Evolutionary conservation across 192 early-diverging fungal genomes (phyloP), one percentile per base, ranked within the genome.

Genomic region (Coemansia sp.): DNA sequence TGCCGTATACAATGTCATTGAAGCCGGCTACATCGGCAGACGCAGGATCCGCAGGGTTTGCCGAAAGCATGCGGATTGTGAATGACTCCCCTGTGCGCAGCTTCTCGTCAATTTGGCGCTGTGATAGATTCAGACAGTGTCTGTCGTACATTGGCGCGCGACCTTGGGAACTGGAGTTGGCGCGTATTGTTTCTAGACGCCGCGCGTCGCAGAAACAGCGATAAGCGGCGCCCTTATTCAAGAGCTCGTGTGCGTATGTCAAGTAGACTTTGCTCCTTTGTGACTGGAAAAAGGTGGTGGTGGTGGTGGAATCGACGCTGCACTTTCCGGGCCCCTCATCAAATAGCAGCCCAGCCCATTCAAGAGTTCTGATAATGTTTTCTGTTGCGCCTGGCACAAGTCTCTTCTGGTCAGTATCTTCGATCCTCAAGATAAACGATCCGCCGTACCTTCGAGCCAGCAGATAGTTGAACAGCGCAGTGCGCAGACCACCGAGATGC

Each of bases 401-500:
- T 16, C 92, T 85, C 54, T 84, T 85, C 88, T 88, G 84, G 78
- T 98, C 96, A 2, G 96, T 98, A 74, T 98, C 96, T 67, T 98
- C 96, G 63, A 98, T 94, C 65, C 96, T 87, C 62, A 98, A 71
- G 57, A 96, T 82, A 80, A 95, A 95, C 21, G 71, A 61, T 8
- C 93, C 94, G 19, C 88, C 86, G 8, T 85, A 82, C 49, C 90
- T 82, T n/a, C 86, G 84, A 3, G 96, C 90, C 15, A 95, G 72
- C 39, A 96, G 79, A 65, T 90, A 94, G 84, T 96, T 96, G 76
- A 91, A 98, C 58, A 98, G 86, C 10, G 94, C 93, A 4, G 96
- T 98, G 32, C 96, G 87, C 51, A 98, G 84, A 10, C 94, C 94
- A 36, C 96, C 96, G 39, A 98, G 87, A 68, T 98, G 96, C 57